These are phyloP conservation scores for Talaromyces marneffei DNA, from an alignment of 2,329 filamentous ascomycete species.

Conservation along the genomic window DNA sequence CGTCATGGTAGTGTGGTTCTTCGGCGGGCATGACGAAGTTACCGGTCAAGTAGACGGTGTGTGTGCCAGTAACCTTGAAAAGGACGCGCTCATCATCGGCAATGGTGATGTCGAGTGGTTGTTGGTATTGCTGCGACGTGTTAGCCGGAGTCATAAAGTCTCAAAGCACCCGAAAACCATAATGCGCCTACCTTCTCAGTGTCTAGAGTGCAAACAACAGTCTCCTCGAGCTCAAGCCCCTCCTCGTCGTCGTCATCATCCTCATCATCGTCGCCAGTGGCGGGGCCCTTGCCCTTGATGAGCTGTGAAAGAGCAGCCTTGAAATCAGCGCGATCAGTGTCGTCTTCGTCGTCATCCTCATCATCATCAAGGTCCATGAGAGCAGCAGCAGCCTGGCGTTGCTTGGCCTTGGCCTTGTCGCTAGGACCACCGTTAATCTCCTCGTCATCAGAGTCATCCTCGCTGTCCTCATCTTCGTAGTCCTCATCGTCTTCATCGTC, in stretches of 20 bases:
- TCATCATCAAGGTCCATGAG: conserved; percentile 70
- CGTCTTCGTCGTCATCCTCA: conserved; percentile 53
- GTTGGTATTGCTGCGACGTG: conserved; percentile 73
- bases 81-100: conserved; percentile 82
- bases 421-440: conserved; percentile 84
- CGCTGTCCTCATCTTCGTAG: conserved; percentile 51
- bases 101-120: conserved; percentile 88
- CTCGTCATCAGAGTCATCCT: conserved; percentile 57
- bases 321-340: conserved; percentile 60
- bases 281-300: conserved; percentile 65
- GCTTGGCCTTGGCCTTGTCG: conserved; percentile 83
- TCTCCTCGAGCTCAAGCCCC: conserved; percentile 71
- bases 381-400: conserved; percentile 71
- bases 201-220: conserved; percentile 92
- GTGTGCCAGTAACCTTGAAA: conserved; percentile 85
- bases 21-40: conserved; percentile 81
- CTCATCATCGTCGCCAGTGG: conserved; percentile 59
- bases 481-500: conserved; percentile 52
- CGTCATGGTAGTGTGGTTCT: conserved; percentile 36
- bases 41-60: conserved; percentile 86
- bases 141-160: background rate
- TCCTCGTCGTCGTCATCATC: conserved; percentile 56
- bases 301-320: conserved; percentile 49
- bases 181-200: conserved; percentile 67
- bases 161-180: background rate